phyloP scores from a whole-genome alignment of 192 early-diverging fungal genomes.

The Coemansia sp. region DNA sequence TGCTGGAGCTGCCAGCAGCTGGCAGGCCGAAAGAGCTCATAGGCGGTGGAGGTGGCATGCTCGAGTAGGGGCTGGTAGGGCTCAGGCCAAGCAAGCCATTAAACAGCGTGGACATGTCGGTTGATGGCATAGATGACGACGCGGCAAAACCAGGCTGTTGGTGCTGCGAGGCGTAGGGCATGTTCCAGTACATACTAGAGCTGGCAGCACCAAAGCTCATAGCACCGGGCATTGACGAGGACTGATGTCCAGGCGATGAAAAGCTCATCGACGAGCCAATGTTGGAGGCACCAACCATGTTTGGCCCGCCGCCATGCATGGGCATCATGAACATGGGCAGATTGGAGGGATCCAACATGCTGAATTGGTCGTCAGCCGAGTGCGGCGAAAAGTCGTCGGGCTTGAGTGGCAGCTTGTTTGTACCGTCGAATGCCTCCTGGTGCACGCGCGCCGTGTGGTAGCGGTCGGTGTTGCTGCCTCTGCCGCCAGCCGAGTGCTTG shows the following conservation, averaged over 20 bases:
- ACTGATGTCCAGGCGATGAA: background rate
- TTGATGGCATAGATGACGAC: constrained; percentile 9
- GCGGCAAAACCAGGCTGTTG: background rate
- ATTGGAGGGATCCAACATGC: constrained; percentile 46
- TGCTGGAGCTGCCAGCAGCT: background rate
- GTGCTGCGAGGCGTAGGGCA: constrained; percentile 11
- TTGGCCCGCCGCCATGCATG: constrained; percentile 1
- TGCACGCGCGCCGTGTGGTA: constrained; percentile 47
- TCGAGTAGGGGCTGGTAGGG: constrained; percentile 12
- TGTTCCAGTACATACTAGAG: constrained; percentile 11
- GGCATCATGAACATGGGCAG: constrained; percentile 54
- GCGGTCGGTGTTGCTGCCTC: constrained; percentile 19
- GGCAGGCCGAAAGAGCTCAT: constrained; percentile 15
- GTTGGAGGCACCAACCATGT: background rate
- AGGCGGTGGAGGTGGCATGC: background rate
- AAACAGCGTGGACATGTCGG: constrained; percentile 27
- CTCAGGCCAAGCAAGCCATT: constrained; percentile 27
- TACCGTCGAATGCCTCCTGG: constrained; percentile 53
- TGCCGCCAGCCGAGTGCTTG: constrained; percentile 22
- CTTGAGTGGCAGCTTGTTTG: constrained; percentile 54
- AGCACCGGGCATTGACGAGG: constrained; percentile 5
- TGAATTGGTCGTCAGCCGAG: constrained; percentile 42
- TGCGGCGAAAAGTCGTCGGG: constrained; percentile 36
- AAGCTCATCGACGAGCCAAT: background rate
- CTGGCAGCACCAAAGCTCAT: background rate